These are phyloP conservation scores for Vitis rupestris DNA, from an alignment of 164 flowering plant species.

Conservation along the genomic window DNA sequence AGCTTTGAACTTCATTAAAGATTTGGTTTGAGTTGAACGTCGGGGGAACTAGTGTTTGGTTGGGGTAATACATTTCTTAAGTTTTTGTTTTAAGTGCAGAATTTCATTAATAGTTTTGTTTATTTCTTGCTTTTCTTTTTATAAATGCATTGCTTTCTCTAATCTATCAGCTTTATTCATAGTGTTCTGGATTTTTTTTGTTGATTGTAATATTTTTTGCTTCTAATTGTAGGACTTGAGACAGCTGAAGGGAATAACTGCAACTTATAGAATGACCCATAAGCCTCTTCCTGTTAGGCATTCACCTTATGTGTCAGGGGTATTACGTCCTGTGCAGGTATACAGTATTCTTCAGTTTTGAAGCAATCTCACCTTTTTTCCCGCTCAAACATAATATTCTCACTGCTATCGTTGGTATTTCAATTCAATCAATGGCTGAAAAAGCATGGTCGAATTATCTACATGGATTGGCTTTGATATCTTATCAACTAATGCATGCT, in stretches of 20 bases:
- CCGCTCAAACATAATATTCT: background rate
- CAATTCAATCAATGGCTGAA: background rate
- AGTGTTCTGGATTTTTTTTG: background rate
- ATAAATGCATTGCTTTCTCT: background rate
- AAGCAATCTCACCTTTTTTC: background rate
- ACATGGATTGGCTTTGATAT: no score
- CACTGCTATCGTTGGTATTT: no score
- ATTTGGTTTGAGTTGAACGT: background rate
- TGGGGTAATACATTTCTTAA: no score
- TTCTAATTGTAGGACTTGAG: slow-evolving; percentile 58
- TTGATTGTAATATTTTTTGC: background rate
- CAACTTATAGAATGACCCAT: slow-evolving; percentile 92
- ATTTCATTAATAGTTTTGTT: background rate
- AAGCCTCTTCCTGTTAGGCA: slow-evolving; percentile 91
- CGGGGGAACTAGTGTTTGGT: background rate
- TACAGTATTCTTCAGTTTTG: background rate
- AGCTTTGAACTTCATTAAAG: slow-evolving; percentile 8
- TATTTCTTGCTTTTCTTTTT: background rate
- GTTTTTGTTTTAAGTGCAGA: no score
- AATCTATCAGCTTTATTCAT: background rate
- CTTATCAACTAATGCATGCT: no score
- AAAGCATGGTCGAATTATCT: no score
- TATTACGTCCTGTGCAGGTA: slow-evolving; percentile 86
- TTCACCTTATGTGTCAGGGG: slow-evolving; percentile 84
- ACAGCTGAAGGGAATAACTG: slow-evolving; percentile 88